Base-by-base conservation (phyloP, 2,329 filamentous ascomycete species). In the Nothophaeocryptopus gaeumannii region DNA sequence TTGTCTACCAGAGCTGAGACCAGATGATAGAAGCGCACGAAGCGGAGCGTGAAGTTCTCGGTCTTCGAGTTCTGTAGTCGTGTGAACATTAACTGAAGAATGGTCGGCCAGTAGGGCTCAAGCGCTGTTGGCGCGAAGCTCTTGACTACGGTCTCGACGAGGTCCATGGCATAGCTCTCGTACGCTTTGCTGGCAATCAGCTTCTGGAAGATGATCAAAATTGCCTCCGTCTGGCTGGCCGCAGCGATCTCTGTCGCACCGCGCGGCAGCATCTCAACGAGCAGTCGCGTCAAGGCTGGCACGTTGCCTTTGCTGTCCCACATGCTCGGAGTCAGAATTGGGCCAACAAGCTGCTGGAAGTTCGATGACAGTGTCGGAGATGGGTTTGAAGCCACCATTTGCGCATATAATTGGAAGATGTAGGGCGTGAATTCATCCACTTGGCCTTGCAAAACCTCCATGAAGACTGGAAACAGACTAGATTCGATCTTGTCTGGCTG, bases 241-340 rank as follows among this genome's bases (percentile, higher is more conserved):
- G 82, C 79, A 13, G 88, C 74, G 60, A 99, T 90, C 37, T 83
- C 79, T 50, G 83, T 75, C 3, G 85, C 79, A 20, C 86, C 87
- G 59, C 88, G 85, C 12, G 88, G 84, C 59, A 97, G 86, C 60
- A 97, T 86, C 12, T 89, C 87, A 9, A 86, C 83, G 39, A 99
- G 74, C 40, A 99, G 78, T 50, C 93, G 85, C 26, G 90, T 87
- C 60, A 96, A 82, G 3, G 91, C 93, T 5, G 95, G 95, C 2
- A 96, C 86, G 63, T 96, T 99, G 63, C 93, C 93, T 65, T 86
- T 85, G 4, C 85, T 88, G 58, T 96, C 90, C 93, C 95, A 99
- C 57, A 95, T 79, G 1, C 81, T 74, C n/a, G 89, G 88, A 58
- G 82, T 82, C 39, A 99, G 79, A 30, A 97, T 81, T 4, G 89